These are phyloP conservation scores for Fistulifera pelliculosa DNA, from an alignment of 108 stramenopile genomes.

Conservation along the genomic window DNA sequence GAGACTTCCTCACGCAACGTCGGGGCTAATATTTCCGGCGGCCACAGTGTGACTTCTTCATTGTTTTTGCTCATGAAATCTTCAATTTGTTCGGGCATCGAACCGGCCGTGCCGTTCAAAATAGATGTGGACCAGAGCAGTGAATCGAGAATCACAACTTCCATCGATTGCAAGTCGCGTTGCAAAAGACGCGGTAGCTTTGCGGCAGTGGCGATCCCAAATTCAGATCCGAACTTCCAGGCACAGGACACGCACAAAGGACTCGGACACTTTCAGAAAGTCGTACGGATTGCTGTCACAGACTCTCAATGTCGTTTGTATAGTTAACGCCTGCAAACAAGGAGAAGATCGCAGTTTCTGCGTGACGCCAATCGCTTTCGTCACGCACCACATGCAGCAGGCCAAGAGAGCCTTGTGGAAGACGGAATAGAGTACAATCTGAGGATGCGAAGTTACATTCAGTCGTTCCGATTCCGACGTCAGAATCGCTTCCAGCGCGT, in stretches of 20 bases:
- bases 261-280: slow-evolving; percentile 29
- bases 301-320: slow-evolving; percentile 11
- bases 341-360: slow-evolving; percentile 8
- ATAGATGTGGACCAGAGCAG: slow-evolving; percentile 11
- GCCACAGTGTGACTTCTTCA: slow-evolving; percentile 18
- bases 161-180: slow-evolving; percentile 11
- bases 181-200: slow-evolving; percentile 18
- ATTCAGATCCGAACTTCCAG: neutral
- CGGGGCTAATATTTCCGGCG: slow-evolving; percentile 16
- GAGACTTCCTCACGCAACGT: slow-evolving; percentile 13
- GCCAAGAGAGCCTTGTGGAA: slow-evolving; percentile 31
- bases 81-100: slow-evolving; percentile 5
- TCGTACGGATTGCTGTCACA: slow-evolving; percentile 19
- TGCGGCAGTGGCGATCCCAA: slow-evolving; percentile 6
- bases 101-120: neutral
- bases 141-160: slow-evolving; percentile 20
- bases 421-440: slow-evolving; percentile 5
- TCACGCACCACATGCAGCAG: slow-evolving; percentile 18
- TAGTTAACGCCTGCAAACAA: neutral
- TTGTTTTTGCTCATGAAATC: slow-evolving; percentile 8
- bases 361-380: slow-evolving; percentile 20
- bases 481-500: slow-evolving; percentile 26
- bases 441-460: slow-evolving; percentile 8
- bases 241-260: slow-evolving; percentile 17
- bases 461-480: slow-evolving; percentile 16